phyloP scores from a whole-genome alignment of 2,329 filamentous ascomycete genomes.

The Sporothrix pseudoabietina region DNA sequence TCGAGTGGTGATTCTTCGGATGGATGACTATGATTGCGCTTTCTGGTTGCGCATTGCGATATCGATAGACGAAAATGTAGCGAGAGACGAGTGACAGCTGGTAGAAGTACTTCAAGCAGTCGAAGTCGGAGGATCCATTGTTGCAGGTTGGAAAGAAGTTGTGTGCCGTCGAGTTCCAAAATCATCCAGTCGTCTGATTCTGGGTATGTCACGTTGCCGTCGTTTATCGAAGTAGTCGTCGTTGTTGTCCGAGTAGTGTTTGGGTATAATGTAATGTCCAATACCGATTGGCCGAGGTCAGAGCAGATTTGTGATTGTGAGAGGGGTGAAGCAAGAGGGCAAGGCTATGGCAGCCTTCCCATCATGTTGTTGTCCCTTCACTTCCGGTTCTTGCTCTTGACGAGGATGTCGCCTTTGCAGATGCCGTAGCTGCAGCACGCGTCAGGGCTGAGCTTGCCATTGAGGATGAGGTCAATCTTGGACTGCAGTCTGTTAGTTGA shows the following conservation, averaged over 20 bases:
- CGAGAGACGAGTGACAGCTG: background rate
- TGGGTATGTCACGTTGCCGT: background rate
- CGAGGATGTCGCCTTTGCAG: constrained; percentile 54
- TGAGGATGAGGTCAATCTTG: constrained; percentile 51
- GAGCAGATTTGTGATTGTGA: background rate
- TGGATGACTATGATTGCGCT: background rate
- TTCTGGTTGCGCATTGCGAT: background rate
- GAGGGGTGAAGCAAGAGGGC: background rate
- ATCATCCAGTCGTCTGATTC: background rate
- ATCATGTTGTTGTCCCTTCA: background rate
- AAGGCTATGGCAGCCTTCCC: background rate
- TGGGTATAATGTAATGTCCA: background rate
- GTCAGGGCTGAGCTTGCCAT: constrained; percentile 51
- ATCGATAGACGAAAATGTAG: background rate
- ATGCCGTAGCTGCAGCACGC: constrained; percentile 58
- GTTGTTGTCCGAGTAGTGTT: background rate
- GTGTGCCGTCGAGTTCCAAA: no score
- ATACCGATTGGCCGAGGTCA: background rate
- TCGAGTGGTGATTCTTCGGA: no score
- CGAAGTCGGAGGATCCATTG: no score
- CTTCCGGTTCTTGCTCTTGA: constrained; percentile 35
- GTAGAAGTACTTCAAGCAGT: background rate
- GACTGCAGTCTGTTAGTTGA: constrained; percentile 34
- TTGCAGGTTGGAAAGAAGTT: background rate
- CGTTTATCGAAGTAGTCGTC: background rate